phyloP scores from a whole-genome alignment of 1,284 basidiomycete genomes.

The Sanghuangporus sanghuang region DNA sequence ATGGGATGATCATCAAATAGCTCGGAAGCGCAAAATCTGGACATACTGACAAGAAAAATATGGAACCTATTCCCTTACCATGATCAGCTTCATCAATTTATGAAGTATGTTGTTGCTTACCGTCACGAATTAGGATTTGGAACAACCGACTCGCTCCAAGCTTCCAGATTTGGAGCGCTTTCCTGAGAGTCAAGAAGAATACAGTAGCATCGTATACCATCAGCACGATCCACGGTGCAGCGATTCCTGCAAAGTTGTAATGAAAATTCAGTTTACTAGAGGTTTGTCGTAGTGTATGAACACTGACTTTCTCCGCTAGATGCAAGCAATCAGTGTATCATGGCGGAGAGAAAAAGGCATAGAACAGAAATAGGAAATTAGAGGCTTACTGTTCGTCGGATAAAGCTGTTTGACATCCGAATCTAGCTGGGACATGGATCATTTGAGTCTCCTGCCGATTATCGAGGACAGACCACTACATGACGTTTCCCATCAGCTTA shows the following conservation, averaged over 20 bases:
- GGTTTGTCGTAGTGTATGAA: background rate
- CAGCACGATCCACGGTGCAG: background rate
- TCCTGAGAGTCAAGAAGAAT: conserved; percentile 5
- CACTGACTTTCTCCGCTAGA: background rate
- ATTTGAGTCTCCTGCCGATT: background rate
- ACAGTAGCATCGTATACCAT: background rate
- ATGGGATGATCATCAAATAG: background rate
- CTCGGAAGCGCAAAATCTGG: background rate
- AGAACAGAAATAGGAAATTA: too few species aligned
- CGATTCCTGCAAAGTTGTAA: background rate
- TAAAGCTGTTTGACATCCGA: background rate
- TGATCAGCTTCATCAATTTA: background rate
- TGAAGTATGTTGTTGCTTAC: background rate
- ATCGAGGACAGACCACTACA: conserved; percentile 4
- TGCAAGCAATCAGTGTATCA: background rate
- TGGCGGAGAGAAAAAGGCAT: too few species aligned
- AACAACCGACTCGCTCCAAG: conserved; percentile 1
- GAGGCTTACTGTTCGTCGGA: background rate
- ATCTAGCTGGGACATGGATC: background rate
- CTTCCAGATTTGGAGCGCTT: conserved; percentile 5
- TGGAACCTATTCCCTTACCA: background rate
- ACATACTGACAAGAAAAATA: conserved; percentile 7
- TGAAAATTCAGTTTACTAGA: background rate
- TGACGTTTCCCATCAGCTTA: too few species aligned
- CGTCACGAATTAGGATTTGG: conserved; percentile 4